Conservation (phyloP, 768 basidiomycete genomes). For the Calocybe indica region DNA sequence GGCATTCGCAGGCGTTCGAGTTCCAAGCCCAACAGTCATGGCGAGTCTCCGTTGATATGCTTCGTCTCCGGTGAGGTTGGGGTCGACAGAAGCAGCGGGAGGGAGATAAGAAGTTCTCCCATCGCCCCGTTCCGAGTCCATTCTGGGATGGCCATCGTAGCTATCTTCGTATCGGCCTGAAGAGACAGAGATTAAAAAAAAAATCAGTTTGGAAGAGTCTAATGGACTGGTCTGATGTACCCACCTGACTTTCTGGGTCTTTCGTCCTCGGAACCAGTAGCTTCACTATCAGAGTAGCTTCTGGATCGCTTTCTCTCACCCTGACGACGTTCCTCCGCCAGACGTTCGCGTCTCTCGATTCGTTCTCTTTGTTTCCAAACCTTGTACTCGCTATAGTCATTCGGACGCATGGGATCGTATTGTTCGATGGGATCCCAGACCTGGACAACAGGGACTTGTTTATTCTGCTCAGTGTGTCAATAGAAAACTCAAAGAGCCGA, state of each 20-base stretch:
- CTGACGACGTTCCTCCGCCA: conserved; percentile 52
- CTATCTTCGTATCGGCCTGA: conserved; percentile 41
- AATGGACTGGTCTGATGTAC: conserved; percentile 7
- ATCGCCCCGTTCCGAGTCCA: conserved; percentile 37
- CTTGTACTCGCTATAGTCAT: conserved; percentile 88
- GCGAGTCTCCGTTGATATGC: conserved; percentile 71
- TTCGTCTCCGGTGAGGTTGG: conserved; percentile 66
- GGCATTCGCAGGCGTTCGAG: conserved; percentile 9
- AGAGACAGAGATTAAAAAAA: neutral
- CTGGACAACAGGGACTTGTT: conserved; percentile 42
- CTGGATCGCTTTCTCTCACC: conserved; percentile 55
- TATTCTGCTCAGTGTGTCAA: conserved; percentile 39
- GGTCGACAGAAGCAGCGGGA: conserved; percentile 30
- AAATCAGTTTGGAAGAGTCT: conserved; percentile 4
- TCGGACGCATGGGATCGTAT: conserved; percentile 80
- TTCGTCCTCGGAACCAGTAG: conserved; percentile 59
- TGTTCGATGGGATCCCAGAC: conserved; percentile 76
- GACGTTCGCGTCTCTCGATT: conserved; percentile 64
- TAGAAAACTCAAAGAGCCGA: conserved; percentile 1
- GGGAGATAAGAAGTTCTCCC: conserved; percentile 17
- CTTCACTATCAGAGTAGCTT: conserved; percentile 65
- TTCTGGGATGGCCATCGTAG: conserved; percentile 50
- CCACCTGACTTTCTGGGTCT: conserved; percentile 65
- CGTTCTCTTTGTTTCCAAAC: conserved; percentile 71
- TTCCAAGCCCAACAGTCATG: conserved; percentile 39